A percentile compares a stretch with the other conserved stretches of the same genome.
Conservation (phyloP, 2,329 filamentous ascomycete species). For the Pseudocercospora fuligena region DNA sequence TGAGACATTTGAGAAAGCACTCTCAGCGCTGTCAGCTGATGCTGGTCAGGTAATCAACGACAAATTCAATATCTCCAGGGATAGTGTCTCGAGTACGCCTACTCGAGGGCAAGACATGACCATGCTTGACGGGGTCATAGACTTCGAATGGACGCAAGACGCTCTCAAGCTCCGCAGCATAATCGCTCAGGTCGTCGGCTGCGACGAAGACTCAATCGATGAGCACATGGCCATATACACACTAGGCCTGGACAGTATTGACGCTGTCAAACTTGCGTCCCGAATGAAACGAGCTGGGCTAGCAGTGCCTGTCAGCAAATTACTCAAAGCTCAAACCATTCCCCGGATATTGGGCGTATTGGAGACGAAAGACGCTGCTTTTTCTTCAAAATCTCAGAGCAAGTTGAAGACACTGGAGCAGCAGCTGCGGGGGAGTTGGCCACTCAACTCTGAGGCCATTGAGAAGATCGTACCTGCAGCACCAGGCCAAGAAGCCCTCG, state of each 20-base stretch:
- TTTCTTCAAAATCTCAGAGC: constrained; percentile 2
- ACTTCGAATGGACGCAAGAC: constrained; percentile 64
- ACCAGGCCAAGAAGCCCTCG: constrained; percentile 83
- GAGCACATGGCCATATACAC: constrained; percentile 73
- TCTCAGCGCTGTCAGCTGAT: constrained; percentile 18
- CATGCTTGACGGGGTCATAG: constrained; percentile 32
- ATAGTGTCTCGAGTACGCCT: constrained; percentile 10
- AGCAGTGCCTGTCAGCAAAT: constrained; percentile 70
- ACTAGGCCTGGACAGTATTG: constrained; percentile 88
- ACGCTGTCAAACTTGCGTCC: constrained; percentile 82
- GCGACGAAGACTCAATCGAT: constrained; percentile 57
- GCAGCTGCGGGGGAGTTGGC: constrained; percentile 18
- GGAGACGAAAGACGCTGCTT: neutral
- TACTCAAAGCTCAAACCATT: constrained; percentile 75
- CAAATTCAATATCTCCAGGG: constrained; percentile 14
- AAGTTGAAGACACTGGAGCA: constrained; percentile 21
- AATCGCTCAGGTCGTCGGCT: constrained; percentile 65
- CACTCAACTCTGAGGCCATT: constrained; percentile 41
- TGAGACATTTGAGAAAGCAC: constrained; percentile 17
- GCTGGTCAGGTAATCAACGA: constrained; percentile 20
- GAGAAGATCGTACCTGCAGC: constrained; percentile 74
- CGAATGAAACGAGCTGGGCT: constrained; percentile 67
- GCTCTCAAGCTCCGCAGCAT: constrained; percentile 63
- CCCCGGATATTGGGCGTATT: constrained; percentile 57
- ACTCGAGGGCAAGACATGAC: constrained; percentile 2